These are phyloP conservation scores for Phytomonas sp. DNA, from an alignment of 208 protist species.

Conservation along the genomic window DNA sequence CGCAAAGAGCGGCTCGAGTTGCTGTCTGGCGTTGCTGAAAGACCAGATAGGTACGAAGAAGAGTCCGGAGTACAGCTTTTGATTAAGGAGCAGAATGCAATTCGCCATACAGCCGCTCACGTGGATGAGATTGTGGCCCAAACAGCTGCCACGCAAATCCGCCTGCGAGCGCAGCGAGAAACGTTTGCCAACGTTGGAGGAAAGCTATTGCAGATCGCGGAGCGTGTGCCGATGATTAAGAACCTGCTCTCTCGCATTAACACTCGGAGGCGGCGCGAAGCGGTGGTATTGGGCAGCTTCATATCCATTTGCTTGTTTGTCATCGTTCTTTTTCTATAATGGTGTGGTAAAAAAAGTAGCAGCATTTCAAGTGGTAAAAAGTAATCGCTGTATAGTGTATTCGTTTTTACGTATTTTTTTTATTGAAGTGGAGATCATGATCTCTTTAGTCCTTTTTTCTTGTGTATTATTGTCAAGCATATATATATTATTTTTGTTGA, in stretches of 20 bases:
- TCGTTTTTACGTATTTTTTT: conserved; percentile 11
- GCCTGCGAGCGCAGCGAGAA: conserved; percentile 59
- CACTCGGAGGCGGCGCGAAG: conserved; percentile 44
- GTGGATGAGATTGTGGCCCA: conserved; percentile 57
- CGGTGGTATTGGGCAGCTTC: conserved; percentile 49
- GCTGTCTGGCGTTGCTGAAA: conserved; percentile 24
- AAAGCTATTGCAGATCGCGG: conserved; percentile 43
- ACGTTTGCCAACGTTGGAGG: conserved; percentile 49
- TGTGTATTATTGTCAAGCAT: neutral
- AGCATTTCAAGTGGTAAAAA: neutral
- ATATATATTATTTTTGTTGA: conserved; percentile 5
- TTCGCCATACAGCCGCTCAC: conserved; percentile 58
- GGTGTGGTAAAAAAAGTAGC: neutral
- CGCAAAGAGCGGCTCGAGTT: conserved; percentile 60
- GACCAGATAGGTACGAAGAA: conserved; percentile 16
- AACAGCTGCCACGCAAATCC: conserved; percentile 40
- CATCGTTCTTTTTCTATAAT: conserved; percentile 55
- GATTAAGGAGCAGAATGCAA: conserved; percentile 64
- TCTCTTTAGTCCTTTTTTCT: conserved; percentile 9
- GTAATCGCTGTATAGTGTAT: neutral
- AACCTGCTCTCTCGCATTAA: conserved; percentile 65
- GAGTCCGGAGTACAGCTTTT: conserved; percentile 48
- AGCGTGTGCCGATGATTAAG: conserved; percentile 71
- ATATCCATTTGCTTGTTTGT: conserved; percentile 59
- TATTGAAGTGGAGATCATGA: conserved; percentile 6